Evolutionary conservation across 2,329 filamentous ascomycete genomes (phyloP), one percentile per base, ranked within the genome.

Genomic region (Sclerotinia sclerotiorum): DNA sequence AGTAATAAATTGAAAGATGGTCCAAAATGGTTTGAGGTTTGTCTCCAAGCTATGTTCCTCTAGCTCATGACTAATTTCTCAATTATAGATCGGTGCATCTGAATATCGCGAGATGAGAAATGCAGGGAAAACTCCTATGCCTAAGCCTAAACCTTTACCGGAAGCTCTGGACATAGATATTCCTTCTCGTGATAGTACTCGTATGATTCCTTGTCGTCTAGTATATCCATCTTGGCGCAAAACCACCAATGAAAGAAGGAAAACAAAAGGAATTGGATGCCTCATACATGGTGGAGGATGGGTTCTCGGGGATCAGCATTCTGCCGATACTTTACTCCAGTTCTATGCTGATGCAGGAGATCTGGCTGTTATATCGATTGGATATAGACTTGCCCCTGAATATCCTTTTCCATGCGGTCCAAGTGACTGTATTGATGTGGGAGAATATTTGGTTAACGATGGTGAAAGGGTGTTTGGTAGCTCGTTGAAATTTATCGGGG

Each of bases 371-470:
- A 76, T 88, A 17, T 85, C 82, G 0, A 81, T 88, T 8, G 86
- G 85, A 1, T 89, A 89, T 74, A 80, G 87, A 39, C 81, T 87
- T 24, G 85, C 86, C 0, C 87, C 87, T 0, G 86, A 89, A 74
- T 69, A 87, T 72, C 84, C 85, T 0, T 88, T 82, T 74, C 86
- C 87, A 0, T 80, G 80, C 0, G 83, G 80, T 0, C 80, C 82
- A 5, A 79, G 88, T 65, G 87, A 88, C 74, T 86, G 84, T 76
- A 82, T 83, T 72, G 86, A 88, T 73, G 84, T 81, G 5, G 85
- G 81, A 0, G 82, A 84, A 69, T 84, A 83, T 76, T 78, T 88
- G 1, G 76, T 84, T 35, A 81, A 84, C 65, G 79, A 85, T 69
- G 80, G 81, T 0, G 75, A 80, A 69, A 70, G 71, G 10, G 71